Evolutionary conservation across 2,329 filamentous ascomycete genomes (phyloP), one percentile per base, ranked within the genome.

Genomic region (Penicillium sp.): DNA sequence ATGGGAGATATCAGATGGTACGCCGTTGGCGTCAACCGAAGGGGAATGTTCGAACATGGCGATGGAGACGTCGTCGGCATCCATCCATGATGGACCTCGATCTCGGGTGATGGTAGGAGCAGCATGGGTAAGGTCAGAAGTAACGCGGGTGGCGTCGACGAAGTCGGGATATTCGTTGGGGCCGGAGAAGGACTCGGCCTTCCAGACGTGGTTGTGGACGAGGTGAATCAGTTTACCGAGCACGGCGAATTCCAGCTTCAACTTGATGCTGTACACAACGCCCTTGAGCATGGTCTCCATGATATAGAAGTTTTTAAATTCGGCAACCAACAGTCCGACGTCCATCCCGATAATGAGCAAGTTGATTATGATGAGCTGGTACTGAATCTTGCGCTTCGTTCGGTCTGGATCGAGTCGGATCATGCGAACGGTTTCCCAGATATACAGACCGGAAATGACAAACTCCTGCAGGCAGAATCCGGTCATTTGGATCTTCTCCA

Each of bases 401-500:
- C 64, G 63, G 47, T 76, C 70, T 18, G 71, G 70, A 51, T 79
- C 74, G 9, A 76, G 58, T 7, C 73, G 73, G 46, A 82, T 69
- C 50, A 82, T 73, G 75, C 73, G 76, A 51, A 78, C 64, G 0
- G 81, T 80, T 56, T 82, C 79, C 63, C 68, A 70, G 50, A 84
- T 81, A 62, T 81, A 83, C 18, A 81, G 67, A 1, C 70, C 70
- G 1, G 79, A 81, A 44, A 83, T 74, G 54, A 81, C 71, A 45
- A 78, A 72, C 51, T 83, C 81, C 58, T 83, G 81, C 11, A 82
- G 48, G 57, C 78, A 81, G 60, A 83, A 83, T 7, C 79, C 70
- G 5, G 78, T 79, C 63, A 83, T 77, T 60, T 83, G 79, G 16
- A 83, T 73, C 62, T 79, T 79, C 56, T 83, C 81, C 69, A 80